Evolutionary conservation across 2,329 filamentous ascomycete genomes (phyloP).

Genomic region (Raffaelea albimanens): DNA sequence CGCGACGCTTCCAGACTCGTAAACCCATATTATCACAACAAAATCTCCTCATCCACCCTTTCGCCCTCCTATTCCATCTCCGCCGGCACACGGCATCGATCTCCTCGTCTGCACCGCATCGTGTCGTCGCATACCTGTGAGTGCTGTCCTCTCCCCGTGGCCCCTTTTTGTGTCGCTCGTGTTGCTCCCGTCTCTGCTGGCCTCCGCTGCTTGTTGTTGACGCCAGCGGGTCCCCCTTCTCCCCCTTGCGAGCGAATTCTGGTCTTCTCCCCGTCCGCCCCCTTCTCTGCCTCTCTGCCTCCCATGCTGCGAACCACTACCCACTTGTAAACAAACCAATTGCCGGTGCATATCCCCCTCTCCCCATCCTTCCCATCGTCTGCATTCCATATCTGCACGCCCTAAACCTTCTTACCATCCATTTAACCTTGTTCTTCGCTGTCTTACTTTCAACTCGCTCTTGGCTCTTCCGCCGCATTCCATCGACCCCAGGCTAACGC

Average conservation of each 20-base stretch:
- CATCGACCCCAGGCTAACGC: not conserved
- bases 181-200: too few relatives aligned
- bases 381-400: too few relatives aligned
- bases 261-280: too few relatives aligned
- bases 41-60: slow-evolving; percentile 8
- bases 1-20: slow-evolving; percentile 6
- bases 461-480: not conserved
- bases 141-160: too few relatives aligned
- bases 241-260: too few relatives aligned
- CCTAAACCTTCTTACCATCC: not conserved
- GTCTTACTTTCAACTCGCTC: not conserved
- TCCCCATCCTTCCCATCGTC: not conserved
- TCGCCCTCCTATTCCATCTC: slow-evolving; percentile 5
- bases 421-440: not conserved
- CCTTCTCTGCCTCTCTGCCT: too few relatives aligned
- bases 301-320: not conserved
- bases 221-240: too few relatives aligned
- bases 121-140: too few relatives aligned
- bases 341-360: slow-evolving; percentile 9
- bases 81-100: slow-evolving; percentile 7
- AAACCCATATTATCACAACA: slow-evolving; percentile 10
- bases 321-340: slow-evolving; percentile 21
- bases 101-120: too few relatives aligned
- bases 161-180: too few relatives aligned
- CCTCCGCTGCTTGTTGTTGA: too few relatives aligned